Conservation (phyloP, 306 rosid genomes). For the Styphnolobium japonicum region DNA sequence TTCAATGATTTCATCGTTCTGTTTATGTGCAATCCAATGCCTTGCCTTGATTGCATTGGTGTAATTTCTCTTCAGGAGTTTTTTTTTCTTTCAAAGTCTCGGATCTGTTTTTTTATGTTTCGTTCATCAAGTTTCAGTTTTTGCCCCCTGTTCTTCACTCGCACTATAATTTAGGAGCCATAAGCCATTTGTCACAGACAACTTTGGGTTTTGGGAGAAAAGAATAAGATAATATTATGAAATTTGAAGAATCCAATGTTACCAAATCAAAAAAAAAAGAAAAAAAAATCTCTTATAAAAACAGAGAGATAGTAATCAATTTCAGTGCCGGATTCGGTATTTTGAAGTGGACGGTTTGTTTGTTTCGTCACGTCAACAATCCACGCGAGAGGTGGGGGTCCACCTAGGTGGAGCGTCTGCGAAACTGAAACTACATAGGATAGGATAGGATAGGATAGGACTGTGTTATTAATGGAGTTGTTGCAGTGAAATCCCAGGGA, state of each 20-base stretch:
- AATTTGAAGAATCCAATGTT: conserved; percentile 22
- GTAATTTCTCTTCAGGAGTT: not conserved
- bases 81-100: not conserved
- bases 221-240: not conserved
- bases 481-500: not conserved
- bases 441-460: not conserved
- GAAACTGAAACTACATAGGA: not conserved
- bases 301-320: not conserved
- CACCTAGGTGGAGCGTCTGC: not conserved
- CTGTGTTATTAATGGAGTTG: conserved; percentile 12
- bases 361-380: conserved; percentile 15
- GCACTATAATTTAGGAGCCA: not conserved
- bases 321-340: conserved; percentile 26
- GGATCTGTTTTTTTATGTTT: conserved; percentile 8
- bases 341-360: not conserved
- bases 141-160: not conserved
- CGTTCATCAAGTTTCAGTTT: not conserved
- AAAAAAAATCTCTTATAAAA: not conserved
- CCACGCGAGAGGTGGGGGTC: not conserved
- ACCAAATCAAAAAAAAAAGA: not conserved
- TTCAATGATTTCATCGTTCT: not conserved
- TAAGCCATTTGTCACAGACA: not conserved
- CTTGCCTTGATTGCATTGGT: not conserved
- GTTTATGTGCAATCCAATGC: not conserved
- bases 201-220: not conserved